These are phyloP conservation scores for Chloranthus sessilifolius DNA, from an alignment of 164 flowering plant genomes.

Conservation along the genomic window DNA sequence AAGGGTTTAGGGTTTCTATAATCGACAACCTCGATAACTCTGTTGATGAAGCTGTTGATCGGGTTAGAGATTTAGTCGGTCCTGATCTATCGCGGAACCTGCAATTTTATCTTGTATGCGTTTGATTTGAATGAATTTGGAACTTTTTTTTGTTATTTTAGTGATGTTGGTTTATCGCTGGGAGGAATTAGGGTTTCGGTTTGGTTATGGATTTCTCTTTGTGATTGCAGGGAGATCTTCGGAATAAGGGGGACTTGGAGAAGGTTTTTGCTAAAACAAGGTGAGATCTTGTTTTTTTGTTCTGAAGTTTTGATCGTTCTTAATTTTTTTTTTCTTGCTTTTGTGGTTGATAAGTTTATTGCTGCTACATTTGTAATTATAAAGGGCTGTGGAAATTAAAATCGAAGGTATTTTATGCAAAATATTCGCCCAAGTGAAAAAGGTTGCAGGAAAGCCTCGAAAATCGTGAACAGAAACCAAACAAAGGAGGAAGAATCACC, in stretches of 20 bases:
- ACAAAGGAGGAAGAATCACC: too few species aligned
- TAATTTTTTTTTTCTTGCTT: too few species aligned
- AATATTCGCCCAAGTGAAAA: too few species aligned
- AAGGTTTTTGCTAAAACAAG: constrained; percentile 53
- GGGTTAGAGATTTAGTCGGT: constrained; percentile 63
- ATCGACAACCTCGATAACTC: constrained; percentile 84
- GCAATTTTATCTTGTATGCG: constrained; percentile 33
- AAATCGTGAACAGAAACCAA: too few species aligned
- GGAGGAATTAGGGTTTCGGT: constrained; percentile 1
- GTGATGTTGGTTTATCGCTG: not conserved
- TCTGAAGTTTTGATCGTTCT: too few species aligned
- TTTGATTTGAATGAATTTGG: not conserved
- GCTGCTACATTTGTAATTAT: too few species aligned
- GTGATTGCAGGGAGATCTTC: constrained; percentile 61
- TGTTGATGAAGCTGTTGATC: constrained; percentile 52
- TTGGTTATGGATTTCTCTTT: constrained; percentile 2
- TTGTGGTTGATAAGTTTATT: too few species aligned
- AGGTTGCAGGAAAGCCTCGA: too few species aligned
- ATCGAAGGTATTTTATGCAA: too few species aligned
- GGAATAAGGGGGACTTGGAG: constrained; percentile 80
- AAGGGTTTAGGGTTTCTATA: constrained; percentile 56
- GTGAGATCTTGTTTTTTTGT: too few species aligned
- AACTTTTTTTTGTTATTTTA: too few species aligned
- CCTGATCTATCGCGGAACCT: constrained; percentile 51
- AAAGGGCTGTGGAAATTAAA: too few species aligned